Base-by-base conservation (phyloP, 306 rosid genomes). In the Cotoneaster glaucophyllus region DNA sequence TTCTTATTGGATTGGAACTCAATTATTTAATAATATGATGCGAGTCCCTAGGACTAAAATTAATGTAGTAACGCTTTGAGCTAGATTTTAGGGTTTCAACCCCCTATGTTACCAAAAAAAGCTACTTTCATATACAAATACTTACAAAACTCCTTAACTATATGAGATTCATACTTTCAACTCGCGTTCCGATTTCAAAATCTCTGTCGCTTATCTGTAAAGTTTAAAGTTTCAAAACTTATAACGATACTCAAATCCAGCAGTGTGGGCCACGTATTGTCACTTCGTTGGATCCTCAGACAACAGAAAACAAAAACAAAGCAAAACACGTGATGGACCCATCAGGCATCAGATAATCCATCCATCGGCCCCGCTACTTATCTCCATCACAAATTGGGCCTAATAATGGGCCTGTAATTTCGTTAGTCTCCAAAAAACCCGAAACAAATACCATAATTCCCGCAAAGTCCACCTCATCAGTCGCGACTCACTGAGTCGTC, bases 1-100 rank as follows among this genome's bases (percentile, higher is more conserved):
- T 37, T 10, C 0, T 7, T 0, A 37, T 1, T 37, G 0, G 41
- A 37, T 37, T 7, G 0, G 10, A 37, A 7, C 41, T 37, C 9
- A 37, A 37, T 37, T 37, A 37, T 37, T 37, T 37, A 2, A 37
- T 7, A 37, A 7, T 8, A 37, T 37, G 9, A 37, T 6, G 41
- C 7, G 8, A 32, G 10, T 37, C 10, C 0, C 2, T 7, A 6
- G 1, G 0, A 37, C 10, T 37, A 37, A 37, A 37, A 37, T 37
- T 37, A 37, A 37, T 7, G 41, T 6, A 7, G 10, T 37, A 37
- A 37, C 2, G 9, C 2, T 37, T 7, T 37, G 41, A 37, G 41
- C 41, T 37, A 6, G 2, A 7, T 37, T 37, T 37, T 37, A 37
- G 0, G 41, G 41, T 37, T 37, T 37, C 41, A 37, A 37, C 41